These are phyloP conservation scores for Gamsiella multidivaricata DNA, from an alignment of 192 early-diverging fungal genomes.

Conservation along the genomic window DNA sequence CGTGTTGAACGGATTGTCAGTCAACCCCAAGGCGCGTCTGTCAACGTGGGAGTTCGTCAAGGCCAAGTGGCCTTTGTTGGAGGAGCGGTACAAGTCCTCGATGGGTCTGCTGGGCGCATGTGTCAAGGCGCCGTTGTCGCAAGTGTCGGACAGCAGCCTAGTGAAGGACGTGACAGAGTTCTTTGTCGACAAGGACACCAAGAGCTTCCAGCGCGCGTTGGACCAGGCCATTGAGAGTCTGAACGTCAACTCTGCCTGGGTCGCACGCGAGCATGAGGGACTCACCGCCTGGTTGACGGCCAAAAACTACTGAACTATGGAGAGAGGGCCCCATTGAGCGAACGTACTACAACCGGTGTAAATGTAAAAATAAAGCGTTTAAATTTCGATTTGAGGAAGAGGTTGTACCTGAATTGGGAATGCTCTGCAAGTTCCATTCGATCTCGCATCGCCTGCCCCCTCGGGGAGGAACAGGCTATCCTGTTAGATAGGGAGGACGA, in stretches of 20 bases:
- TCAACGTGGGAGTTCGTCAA: constrained; percentile 76
- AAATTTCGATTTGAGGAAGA: no score
- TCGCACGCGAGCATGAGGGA: constrained; percentile 64
- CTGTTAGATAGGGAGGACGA: no score
- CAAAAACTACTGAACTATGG: constrained; percentile 47
- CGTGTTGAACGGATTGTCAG: constrained; percentile 54
- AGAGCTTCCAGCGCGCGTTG: constrained; percentile 72
- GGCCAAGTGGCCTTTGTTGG: constrained; percentile 64
- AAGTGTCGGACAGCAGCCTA: constrained; percentile 53
- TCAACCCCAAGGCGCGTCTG: constrained; percentile 66
- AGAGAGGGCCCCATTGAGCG: no score
- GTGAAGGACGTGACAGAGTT: constrained; percentile 74
- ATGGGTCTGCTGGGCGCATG: constrained; percentile 58
- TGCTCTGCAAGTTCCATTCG: no score
- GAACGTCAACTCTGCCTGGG: constrained; percentile 68
- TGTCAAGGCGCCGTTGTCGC: constrained; percentile 50
- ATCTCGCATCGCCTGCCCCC: no score
- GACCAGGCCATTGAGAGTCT: constrained; percentile 81
- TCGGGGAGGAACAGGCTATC: no score
- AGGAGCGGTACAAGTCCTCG: constrained; percentile 53
- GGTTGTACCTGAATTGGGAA: no score
- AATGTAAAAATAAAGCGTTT: no score
- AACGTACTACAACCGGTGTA: no score
- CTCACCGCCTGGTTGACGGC: constrained; percentile 58
- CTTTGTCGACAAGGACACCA: constrained; percentile 73